Percentiles rank a stretch among this genome's conserved stretches.
Conservation (phyloP, 495 filamentous ascomycete species). For the Aspergillus steynii region DNA sequence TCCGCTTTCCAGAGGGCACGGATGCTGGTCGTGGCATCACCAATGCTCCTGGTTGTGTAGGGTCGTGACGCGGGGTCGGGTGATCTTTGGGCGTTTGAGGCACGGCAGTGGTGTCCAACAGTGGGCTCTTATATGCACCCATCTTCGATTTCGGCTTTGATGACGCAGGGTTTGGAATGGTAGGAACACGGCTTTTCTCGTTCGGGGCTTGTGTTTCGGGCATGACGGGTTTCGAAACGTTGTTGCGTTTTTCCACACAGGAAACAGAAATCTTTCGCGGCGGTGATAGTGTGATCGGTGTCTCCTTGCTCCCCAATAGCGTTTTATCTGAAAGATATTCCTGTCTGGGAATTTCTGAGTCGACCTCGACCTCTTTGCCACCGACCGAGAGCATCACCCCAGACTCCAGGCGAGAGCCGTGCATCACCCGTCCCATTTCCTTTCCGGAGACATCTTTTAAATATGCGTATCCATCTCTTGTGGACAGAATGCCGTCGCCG, state of each 20-base stretch:
- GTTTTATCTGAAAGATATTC: conserved; percentile 63
- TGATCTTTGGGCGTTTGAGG: conserved; percentile 36
- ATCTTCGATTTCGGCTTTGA: conserved; percentile 22
- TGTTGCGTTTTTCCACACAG: conserved; percentile 15
- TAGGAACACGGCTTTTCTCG: neutral
- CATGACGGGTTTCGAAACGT: conserved; percentile 7
- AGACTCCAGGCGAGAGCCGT: conserved; percentile 55
- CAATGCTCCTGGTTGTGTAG: conserved; percentile 58
- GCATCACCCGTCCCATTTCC: conserved; percentile 63
- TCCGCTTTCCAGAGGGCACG: conserved; percentile 60
- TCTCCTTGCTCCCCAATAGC: conserved; percentile 40
- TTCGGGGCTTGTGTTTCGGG: neutral
- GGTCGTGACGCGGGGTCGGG: conserved; percentile 68
- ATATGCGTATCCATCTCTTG: conserved; percentile 57
- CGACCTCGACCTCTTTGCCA: conserved; percentile 76
- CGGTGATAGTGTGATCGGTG: conserved; percentile 15
- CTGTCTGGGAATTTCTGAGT: conserved; percentile 60
- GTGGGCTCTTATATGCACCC: conserved; percentile 59
- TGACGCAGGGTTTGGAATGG: conserved; percentile 23
- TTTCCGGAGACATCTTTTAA: conserved; percentile 66
- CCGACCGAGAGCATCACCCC: conserved; percentile 64
- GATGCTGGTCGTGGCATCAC: conserved; percentile 66
- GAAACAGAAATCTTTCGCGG: conserved; percentile 27
- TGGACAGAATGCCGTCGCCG: conserved; percentile 71
- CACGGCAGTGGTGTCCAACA: conserved; percentile 56